Evolutionary conservation across 2,329 filamentous ascomycete species (phyloP).

Genomic region (Pseudocercospora macadamiae): DNA sequence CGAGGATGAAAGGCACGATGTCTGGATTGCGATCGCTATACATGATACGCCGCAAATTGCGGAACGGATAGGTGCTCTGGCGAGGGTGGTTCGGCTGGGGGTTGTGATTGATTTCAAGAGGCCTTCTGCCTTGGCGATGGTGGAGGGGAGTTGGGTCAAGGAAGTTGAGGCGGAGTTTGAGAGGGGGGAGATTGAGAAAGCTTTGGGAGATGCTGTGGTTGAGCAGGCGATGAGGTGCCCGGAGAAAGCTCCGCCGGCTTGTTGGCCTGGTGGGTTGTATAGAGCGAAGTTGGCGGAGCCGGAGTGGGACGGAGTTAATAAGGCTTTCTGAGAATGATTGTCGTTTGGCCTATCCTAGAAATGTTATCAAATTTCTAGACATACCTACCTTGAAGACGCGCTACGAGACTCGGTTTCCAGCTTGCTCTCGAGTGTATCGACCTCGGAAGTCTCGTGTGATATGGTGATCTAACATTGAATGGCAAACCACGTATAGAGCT

Average conservation of each 20-base stretch:
- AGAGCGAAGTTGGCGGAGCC: conserved; percentile 26
- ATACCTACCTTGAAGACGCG: too few relatives aligned
- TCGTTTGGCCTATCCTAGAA: too few relatives aligned
- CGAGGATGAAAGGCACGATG: conserved; percentile 40
- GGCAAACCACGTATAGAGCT: not conserved
- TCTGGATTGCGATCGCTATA: conserved; percentile 51
- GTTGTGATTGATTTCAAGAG: conserved; percentile 45
- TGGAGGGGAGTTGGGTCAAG: conserved; percentile 22
- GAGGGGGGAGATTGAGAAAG: conserved; percentile 47
- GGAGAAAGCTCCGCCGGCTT: conserved; percentile 44
- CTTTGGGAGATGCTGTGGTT: conserved; percentile 48
- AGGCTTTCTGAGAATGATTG: too few relatives aligned
- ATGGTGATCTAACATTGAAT: too few relatives aligned
- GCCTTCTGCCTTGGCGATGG: conserved; percentile 13
- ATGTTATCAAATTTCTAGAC: too few relatives aligned
- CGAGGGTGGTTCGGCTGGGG: conserved; percentile 42
- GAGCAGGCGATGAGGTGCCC: conserved; percentile 42
- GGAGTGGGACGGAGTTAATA: conserved; percentile 32
- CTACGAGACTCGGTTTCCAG: too few relatives aligned
- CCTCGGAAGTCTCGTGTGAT: too few relatives aligned
- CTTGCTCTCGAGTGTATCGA: too few relatives aligned
- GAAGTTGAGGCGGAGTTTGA: conserved; percentile 38
- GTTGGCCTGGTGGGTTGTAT: conserved; percentile 31
- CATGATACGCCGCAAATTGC: conserved; percentile 50
- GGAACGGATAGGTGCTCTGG: conserved; percentile 46